Conservation (phyloP, 768 basidiomycete genomes). For the Aureoboletus auriporus region DNA sequence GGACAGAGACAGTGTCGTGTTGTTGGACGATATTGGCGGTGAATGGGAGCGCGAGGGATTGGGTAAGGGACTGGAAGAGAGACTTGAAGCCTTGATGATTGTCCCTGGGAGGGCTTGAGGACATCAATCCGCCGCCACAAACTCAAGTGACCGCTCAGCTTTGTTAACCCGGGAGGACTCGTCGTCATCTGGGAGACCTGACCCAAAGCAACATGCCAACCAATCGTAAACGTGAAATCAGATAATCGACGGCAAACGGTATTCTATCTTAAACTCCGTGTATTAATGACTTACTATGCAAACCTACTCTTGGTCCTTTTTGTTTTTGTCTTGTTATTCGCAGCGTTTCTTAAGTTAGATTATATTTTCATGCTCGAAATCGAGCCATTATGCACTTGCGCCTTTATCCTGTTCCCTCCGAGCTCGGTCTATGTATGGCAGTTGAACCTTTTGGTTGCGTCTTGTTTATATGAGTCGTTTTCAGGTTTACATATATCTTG, state of each 20-base stretch:
- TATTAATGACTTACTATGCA: slow-evolving; percentile 26
- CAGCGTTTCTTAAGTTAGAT: background rate
- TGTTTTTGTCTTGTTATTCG: background rate
- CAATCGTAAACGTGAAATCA: slow-evolving; percentile 9
- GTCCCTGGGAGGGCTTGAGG: slow-evolving; percentile 24
- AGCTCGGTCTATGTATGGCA: no score
- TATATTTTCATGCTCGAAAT: slow-evolving; percentile 4
- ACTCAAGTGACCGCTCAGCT: no score
- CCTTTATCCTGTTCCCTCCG: no score
- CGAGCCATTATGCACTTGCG: slow-evolving; percentile 1
- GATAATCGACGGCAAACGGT: slow-evolving; percentile 16
- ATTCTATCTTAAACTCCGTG: slow-evolving; percentile 23
- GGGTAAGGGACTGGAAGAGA: slow-evolving; percentile 78
- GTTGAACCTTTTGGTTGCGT: background rate
- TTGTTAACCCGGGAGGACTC: no score
- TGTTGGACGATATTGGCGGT: slow-evolving; percentile 66
- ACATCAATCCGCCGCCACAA: background rate
- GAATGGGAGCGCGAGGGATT: slow-evolving; percentile 89
- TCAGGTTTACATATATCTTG: no score
- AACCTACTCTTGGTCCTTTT: slow-evolving; percentile 2
- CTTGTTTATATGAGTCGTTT: background rate
- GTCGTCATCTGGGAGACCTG: no score
- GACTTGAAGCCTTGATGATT: slow-evolving; percentile 59
- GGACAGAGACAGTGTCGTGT: slow-evolving; percentile 38
- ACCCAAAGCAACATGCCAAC: no score